Evolutionary conservation across 352 stramenopile species (phyloP).

Genomic region (Globisporangium abappressorium): DNA sequence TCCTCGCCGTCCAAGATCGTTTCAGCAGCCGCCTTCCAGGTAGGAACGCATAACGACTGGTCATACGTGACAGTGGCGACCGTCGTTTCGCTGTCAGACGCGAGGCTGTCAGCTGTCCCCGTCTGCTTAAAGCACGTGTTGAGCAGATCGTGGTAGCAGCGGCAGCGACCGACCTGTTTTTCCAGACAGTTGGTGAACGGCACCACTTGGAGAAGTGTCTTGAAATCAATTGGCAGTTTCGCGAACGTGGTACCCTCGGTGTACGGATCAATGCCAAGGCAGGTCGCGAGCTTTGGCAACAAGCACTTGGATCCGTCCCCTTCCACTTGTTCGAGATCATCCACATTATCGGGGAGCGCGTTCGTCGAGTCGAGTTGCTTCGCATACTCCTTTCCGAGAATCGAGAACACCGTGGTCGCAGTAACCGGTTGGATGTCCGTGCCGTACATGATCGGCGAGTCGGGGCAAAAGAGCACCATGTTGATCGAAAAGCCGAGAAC

Average conservation of each 20-base stretch:
- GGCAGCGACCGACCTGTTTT: conserved; percentile 51
- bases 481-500: conserved; percentile 68
- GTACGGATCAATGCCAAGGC: conserved; percentile 14
- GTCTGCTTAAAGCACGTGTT: conserved; percentile 60
- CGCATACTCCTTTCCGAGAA: too few relatives aligned
- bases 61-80: conserved; percentile 41
- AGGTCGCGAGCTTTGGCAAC: too few relatives aligned
- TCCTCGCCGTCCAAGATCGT: too few relatives aligned
- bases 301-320: too few relatives aligned
- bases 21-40: too few relatives aligned
- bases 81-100: conserved; percentile 32
- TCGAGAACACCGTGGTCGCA: too few relatives aligned
- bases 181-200: conserved; percentile 76
- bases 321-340: conserved; percentile 46
- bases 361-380: too few relatives aligned
- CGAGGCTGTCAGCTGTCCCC: conserved; percentile 22
- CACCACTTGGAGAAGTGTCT: conserved; percentile 53
- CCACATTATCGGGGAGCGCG: too few relatives aligned
- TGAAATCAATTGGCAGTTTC: conserved; percentile 68
- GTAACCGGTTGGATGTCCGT: conserved; percentile 34
- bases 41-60: conserved; percentile 40
- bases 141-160: conserved; percentile 68
- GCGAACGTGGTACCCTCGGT: conserved; percentile 39
- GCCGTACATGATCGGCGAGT: conserved; percentile 57
- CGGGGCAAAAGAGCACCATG: conserved; percentile 73